phyloP scores from a whole-genome alignment of 805 yeast genomes.

The Yamadazyma sp. region DNA sequence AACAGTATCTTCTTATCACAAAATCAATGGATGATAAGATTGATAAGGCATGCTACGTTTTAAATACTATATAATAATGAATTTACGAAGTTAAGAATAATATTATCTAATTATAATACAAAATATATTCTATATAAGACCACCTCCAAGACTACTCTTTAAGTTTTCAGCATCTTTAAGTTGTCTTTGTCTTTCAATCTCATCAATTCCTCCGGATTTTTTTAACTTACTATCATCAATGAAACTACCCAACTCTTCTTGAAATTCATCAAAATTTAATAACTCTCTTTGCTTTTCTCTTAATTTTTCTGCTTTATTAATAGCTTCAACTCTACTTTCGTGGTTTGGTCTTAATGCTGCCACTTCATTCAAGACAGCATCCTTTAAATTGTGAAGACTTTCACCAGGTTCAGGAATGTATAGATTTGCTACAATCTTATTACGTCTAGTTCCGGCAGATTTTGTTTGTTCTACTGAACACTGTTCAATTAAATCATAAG shows the following conservation, averaged over 20 bases:
- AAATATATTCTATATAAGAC: not conserved
- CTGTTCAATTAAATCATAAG: conserved; percentile 75
- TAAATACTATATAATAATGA: no score
- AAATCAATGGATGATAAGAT: conserved; percentile 1
- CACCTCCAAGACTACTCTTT: conserved; percentile 24
- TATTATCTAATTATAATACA: not conserved
- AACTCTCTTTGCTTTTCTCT: conserved; percentile 68
- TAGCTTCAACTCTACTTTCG: conserved; percentile 81
- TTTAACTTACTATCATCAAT: conserved; percentile 75
- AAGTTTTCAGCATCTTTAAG: conserved; percentile 70
- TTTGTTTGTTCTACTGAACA: conserved; percentile 78
- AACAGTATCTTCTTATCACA: not conserved
- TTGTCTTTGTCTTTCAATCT: conserved; percentile 66
- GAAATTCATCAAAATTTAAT: conserved; percentile 60
- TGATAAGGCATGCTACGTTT: conserved; percentile 5
- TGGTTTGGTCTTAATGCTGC: conserved; percentile 79
- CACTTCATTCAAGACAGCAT: conserved; percentile 80
- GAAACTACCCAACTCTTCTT: conserved; percentile 81
- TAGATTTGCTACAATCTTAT: conserved; percentile 36
- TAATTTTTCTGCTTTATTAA: conserved; percentile 78
- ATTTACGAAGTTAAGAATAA: not conserved
- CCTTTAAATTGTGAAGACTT: conserved; percentile 57
- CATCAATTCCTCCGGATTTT: conserved; percentile 87
- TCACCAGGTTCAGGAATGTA: conserved; percentile 60
- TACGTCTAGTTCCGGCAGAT: conserved; percentile 43